Evolutionary conservation across 2,329 filamentous ascomycete genomes (phyloP), one percentile per base, ranked within the genome.

Genomic region (Aspergillus ibericus): DNA sequence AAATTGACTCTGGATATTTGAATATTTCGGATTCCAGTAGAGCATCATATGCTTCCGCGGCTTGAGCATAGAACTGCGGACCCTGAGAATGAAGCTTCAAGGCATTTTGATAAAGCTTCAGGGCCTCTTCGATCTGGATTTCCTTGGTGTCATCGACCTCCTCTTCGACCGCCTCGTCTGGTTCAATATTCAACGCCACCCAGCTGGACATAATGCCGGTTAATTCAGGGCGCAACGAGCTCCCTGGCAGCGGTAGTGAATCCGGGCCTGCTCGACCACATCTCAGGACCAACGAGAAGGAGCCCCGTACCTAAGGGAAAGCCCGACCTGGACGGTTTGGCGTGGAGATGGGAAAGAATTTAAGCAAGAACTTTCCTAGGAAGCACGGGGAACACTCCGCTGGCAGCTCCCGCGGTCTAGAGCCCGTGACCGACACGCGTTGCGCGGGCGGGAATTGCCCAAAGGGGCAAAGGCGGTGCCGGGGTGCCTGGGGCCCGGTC

Each of bases 131-230:
- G 70, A 98, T 93, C 82, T 96, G 93, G 53, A 99, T 87, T 75
- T 98, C 93, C 74, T 93, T 95, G 34, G 93, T 96, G 69, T 95
- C 92, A 74, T 99, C 95, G 70, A 96, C 81, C 76, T 97, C 93
- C 68, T 96, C 91, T 72, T 96, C 92, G 63, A 89, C 81, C 58
- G 91, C 91, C 70, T 96, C 91, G 77, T 97, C 95, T 9, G 91
- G 90, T 76, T 97, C 93, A 77, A 98, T 86, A 74, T 99, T 99
- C 75, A 97, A 87, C 54, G 93, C 91, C 69, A 89, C 87, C 79
- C 96, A 98, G 68, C 86, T 83, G 36, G 81, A 77, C 81, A 82
- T 82, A 59, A 46, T 71, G 63, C 44, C 59, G 54, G 48, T 50
- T 52, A 59, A 60, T 56, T 59, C 53, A 62, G 56, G 60, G 51